phyloP scores from a whole-genome alignment of 768 basidiomycete species.

The Calvatia gigantea region DNA sequence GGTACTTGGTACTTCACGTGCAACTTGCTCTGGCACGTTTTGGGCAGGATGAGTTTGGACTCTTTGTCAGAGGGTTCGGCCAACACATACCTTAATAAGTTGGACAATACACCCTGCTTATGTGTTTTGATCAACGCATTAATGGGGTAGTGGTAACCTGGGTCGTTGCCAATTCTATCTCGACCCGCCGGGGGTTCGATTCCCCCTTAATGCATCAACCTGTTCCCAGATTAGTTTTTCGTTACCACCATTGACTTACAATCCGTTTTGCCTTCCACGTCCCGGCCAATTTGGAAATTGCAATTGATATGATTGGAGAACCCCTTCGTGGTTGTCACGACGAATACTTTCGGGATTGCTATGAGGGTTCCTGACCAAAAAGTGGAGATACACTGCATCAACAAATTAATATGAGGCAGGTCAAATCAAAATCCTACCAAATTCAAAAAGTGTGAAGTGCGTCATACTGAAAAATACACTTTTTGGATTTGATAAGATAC shows the following conservation, averaged over 20 bases:
- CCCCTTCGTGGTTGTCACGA: not conserved
- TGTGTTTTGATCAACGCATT: not conserved
- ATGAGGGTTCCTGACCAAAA: no score
- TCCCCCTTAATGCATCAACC: constrained; percentile 57
- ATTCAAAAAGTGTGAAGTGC: no score
- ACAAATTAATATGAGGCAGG: no score
- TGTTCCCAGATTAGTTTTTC: not conserved
- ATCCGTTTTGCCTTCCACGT: not conserved
- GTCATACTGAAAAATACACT: no score
- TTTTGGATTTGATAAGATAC: no score
- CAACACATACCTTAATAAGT: not conserved
- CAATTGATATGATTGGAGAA: not conserved
- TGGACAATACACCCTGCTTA: not conserved
- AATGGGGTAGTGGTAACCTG: constrained; percentile 21
- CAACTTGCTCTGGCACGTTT: no score
- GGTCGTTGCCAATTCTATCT: constrained; percentile 24
- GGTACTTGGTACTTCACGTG: no score
- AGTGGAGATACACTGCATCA: no score
- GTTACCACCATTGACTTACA: not conserved
- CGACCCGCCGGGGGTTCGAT: constrained; percentile 89
- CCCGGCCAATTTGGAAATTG: not conserved
- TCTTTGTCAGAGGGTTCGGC: not conserved
- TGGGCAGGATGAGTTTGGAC: no score
- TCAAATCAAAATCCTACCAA: no score
- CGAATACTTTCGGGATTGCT: no score